A percentile compares a stretch with the other conserved stretches of the same genome.
Evolutionary conservation across 169 alveolate genomes (phyloP).

Genomic region (Amoebophrya sp.): DNA sequence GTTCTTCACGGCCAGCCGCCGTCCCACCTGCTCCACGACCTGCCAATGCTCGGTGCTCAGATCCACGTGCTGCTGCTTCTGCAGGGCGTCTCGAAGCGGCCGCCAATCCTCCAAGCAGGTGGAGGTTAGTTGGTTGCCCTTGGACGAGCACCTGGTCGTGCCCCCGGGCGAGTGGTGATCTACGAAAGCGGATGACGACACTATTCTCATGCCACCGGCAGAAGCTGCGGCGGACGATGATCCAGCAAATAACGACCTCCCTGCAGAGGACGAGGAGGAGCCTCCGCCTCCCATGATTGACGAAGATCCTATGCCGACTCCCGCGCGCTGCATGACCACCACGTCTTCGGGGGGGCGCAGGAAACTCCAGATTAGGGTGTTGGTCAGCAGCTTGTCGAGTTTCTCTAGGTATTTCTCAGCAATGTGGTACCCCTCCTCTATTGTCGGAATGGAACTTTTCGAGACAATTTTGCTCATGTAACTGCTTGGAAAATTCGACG

Average conservation of each 20-base stretch:
- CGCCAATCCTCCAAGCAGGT: background rate
- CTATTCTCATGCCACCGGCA: background rate
- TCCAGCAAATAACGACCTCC: background rate
- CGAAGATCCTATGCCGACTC: no score
- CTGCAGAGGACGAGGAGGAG: background rate
- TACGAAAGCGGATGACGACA: no score
- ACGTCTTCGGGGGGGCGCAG: background rate
- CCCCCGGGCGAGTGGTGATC: background rate
- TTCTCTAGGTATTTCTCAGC: background rate
- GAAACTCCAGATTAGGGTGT: background rate
- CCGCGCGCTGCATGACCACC: background rate
- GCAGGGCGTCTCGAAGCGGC: background rate
- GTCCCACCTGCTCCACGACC: background rate
- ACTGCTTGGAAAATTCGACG: no score
- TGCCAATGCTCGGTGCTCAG: background rate
- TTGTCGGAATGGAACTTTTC: no score
- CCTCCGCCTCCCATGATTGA: background rate
- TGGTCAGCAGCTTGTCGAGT: background rate
- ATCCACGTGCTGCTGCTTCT: background rate
- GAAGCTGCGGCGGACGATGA: background rate
- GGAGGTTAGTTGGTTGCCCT: background rate
- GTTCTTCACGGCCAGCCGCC: background rate
- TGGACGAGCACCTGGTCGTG: background rate
- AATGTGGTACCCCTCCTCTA: background rate
- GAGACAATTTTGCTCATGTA: no score